Evolutionary conservation across 192 early-diverging fungal species (phyloP), one percentile per base, ranked within the genome.

Genomic region (Podila minutissima): DNA sequence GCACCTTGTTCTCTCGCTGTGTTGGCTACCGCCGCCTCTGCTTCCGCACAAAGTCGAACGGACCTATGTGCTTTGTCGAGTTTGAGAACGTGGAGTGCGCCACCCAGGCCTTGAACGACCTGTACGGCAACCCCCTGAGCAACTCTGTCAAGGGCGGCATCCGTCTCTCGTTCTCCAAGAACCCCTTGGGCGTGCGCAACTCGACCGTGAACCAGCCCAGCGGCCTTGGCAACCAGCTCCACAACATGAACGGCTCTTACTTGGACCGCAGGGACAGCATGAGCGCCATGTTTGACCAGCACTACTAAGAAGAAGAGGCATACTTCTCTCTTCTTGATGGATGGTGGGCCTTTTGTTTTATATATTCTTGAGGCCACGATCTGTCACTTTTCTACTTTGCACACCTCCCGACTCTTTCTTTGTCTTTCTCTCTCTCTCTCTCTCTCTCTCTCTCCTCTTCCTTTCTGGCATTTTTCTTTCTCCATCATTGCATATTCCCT

Each of bases 61-160:
- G 97, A 0, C 97, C 97, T 17, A 98, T 99, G 94, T 98, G 97
- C 84, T 99, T 99, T 94, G 97, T 99, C 38, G 97, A 99, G 89
- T 99, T 99, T 92, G 97, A 98, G 63, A 94, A 93, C 85, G 94
- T 99, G 31, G 85, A 89, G 32, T 97, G 88, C 83, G 97, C 97
- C 19, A 96, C 96, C 24, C 92, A 94, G 57, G 95, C 96, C 19
- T 88, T 98, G 83, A 88, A 84, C 60, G 93, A 97, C 59, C 88
- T 97, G 5, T 93, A 96, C 67, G 97, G 97, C 38, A 91, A 94
- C 60, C 89, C 88, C 33, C 78, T 99, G 58, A 85, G 86, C 48
- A 96, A 93, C 85, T 96, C 95, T 19, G 91, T 94, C 33, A 96
- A 95, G 82, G 93, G 96, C 49, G 97, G 97, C 50, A 96, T 99